phyloP scores from a whole-genome alignment of 225 moss, liverwort and hornwort genomes.

The Takakia lepidozioides region DNA sequence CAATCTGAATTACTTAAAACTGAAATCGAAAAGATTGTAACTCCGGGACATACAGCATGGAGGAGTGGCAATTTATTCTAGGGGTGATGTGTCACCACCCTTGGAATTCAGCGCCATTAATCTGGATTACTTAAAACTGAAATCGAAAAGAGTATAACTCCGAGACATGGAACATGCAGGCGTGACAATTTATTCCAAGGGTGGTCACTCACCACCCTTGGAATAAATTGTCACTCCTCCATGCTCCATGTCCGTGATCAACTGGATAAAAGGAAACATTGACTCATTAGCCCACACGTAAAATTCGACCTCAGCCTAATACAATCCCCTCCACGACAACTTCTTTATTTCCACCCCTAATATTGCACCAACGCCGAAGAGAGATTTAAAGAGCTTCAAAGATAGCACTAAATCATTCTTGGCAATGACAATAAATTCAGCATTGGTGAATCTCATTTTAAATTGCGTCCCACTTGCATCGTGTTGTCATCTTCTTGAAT shows the following conservation, averaged over 20 bases:
- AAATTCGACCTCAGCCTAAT: slow-evolving; percentile 2
- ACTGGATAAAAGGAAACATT: slow-evolving; percentile 3
- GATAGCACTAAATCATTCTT: slow-evolving; percentile 9
- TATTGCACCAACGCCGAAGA: background rate
- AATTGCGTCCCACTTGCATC: background rate
- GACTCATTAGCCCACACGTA: slow-evolving; percentile 2
- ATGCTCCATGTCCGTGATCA: slow-evolving; percentile 8
- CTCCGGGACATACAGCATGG: too few relatives aligned
- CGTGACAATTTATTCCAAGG: too few relatives aligned
- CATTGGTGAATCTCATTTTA: background rate
- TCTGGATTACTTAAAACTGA: too few relatives aligned
- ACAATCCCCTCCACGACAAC: slow-evolving; percentile 1
- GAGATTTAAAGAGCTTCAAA: background rate
- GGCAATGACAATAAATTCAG: slow-evolving; percentile 3
- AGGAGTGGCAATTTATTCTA: too few relatives aligned
- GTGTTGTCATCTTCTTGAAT: slow-evolving; percentile 1
- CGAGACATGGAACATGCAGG: too few relatives aligned
- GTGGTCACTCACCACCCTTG: slow-evolving; percentile 1
- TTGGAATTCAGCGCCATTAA: background rate
- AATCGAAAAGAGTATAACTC: background rate
- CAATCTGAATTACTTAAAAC: too few relatives aligned
- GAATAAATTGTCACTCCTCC: too few relatives aligned
- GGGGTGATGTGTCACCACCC: too few relatives aligned
- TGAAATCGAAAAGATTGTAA: too few relatives aligned
- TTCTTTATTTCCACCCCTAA: slow-evolving; percentile 5